Evolutionary conservation across 2,329 filamentous ascomycete species (phyloP), one percentile per base, ranked within the genome.

Genomic region (Neoarthrinium moseri): DNA sequence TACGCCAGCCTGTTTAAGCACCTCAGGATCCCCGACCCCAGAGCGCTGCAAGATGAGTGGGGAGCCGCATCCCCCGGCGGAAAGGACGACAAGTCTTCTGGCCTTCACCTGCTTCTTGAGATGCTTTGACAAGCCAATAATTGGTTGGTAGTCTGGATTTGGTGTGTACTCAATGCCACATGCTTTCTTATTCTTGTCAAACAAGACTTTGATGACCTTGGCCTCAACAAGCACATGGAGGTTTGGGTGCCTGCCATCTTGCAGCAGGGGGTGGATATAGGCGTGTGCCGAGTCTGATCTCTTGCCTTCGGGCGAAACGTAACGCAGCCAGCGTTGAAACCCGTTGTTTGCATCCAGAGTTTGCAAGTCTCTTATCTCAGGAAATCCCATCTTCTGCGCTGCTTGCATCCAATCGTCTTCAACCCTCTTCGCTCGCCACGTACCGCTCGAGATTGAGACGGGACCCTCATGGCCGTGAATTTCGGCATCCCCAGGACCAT

Each of bases 1-100:
- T 6, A 84, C 72, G 2, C 74, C 75, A 1, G 63, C 66, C 13
- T 51, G 49, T 22, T 60, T 49, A 13, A 72, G 59, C 6, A 83
- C 62, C 2, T 73, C 65, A 1, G 69, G 63, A 33, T 70, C 67
- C n/a, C 80, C 81, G 2, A 87, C 56, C 6, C 83, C 83, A 1
- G 83, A 86, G n/a, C 83, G 67, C 57, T 86, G 80, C 0, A 86
- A 71, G 2, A 86, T 69, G 0, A 64, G 60, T 0, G 81, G 78
- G 0, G 78, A 77, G 2, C 75, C 74, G 5, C 73, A 66, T 0
- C 77, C 71, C 10, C 80, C 80, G 4, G 69, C 66, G 2, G 69
- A 67, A 1, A 72, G 51, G 4, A 74, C 56, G 5, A 85, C 78
- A n/a, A 82, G 63, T 60, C 77, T 82, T 6, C 69, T 68, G 3